These are phyloP conservation scores for Cornus controversa DNA, from an alignment of 148 eudicot genomes.

Conservation along the genomic window DNA sequence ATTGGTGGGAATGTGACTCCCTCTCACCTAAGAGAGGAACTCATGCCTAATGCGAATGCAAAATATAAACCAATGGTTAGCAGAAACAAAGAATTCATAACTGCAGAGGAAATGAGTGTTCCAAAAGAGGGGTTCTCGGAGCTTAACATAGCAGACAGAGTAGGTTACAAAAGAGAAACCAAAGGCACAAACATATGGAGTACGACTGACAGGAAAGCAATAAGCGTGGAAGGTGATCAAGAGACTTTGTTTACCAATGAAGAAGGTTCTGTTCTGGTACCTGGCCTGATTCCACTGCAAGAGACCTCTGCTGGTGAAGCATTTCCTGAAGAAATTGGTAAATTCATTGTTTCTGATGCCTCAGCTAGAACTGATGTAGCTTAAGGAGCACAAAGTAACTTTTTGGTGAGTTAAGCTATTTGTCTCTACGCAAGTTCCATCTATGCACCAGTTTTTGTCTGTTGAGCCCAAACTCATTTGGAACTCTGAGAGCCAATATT, in stretches of 20 bases:
- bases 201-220: neutral
- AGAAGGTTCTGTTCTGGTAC: constrained; percentile 29
- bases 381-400: neutral
- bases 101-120: neutral
- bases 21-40: neutral
- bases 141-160: neutral
- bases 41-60: neutral
- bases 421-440: neutral
- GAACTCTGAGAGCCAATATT: neutral
- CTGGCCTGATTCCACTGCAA: constrained; percentile 20
- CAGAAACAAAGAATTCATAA: neutral
- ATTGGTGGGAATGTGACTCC: neutral
- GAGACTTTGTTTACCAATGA: constrained; percentile 13
- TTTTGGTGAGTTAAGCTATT: neutral
- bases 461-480: neutral
- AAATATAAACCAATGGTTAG: neutral
- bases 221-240: constrained; percentile 11
- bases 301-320: constrained; percentile 11
- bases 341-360: neutral
- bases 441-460: neutral
- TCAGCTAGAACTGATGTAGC: neutral
- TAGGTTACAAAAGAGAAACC: neutral
- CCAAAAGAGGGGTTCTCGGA: neutral
- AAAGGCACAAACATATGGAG: neutral
- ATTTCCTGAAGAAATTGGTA: neutral